Conservation (phyloP, 2,329 filamentous ascomycete species). For the Leptoxyphium fumago region DNA sequence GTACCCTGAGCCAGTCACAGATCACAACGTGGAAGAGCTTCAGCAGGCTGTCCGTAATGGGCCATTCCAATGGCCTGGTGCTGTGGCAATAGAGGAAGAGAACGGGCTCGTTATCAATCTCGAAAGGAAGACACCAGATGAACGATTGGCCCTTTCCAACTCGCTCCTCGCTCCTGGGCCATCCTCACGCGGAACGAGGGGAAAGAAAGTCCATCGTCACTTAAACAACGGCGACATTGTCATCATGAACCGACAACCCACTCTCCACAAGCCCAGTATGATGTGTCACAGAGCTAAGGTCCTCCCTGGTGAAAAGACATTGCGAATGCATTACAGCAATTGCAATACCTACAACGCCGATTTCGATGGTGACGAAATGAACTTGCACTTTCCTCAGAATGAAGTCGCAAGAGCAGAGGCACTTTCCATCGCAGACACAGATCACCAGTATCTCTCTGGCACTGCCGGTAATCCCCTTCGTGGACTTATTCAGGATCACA, state of each 20-base stretch:
- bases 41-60: slow-evolving; percentile 95
- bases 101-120: slow-evolving; percentile 82
- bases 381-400: slow-evolving; percentile 98
- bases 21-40: slow-evolving; percentile 90
- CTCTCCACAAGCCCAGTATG: slow-evolving; percentile 94
- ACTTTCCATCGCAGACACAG: slow-evolving; percentile 83
- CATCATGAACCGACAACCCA: slow-evolving; percentile 96
- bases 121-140: slow-evolving; percentile 72
- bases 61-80: slow-evolving; percentile 83
- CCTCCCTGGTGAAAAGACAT: slow-evolving; percentile 84
- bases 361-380: slow-evolving; percentile 99
- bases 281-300: slow-evolving; percentile 95
- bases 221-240: slow-evolving; percentile 94
- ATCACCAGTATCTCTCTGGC: slow-evolving; percentile 90
- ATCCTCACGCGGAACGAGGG: slow-evolving; percentile 58
- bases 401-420: slow-evolving; percentile 89
- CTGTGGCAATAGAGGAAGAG: slow-evolving; percentile 88
- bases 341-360: slow-evolving; percentile 99
- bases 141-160: slow-evolving; percentile 79
- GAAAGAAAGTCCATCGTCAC: slow-evolving; percentile 95
- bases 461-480: slow-evolving; percentile 86
- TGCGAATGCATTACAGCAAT: slow-evolving; percentile 99
- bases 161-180: slow-evolving; percentile 54
- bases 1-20: slow-evolving; percentile 93
- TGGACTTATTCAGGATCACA: slow-evolving; percentile 96